These are phyloP conservation scores for Sanguinoderma infundibulare DNA, from an alignment of 1,284 basidiomycete genomes.

Conservation along the genomic window DNA sequence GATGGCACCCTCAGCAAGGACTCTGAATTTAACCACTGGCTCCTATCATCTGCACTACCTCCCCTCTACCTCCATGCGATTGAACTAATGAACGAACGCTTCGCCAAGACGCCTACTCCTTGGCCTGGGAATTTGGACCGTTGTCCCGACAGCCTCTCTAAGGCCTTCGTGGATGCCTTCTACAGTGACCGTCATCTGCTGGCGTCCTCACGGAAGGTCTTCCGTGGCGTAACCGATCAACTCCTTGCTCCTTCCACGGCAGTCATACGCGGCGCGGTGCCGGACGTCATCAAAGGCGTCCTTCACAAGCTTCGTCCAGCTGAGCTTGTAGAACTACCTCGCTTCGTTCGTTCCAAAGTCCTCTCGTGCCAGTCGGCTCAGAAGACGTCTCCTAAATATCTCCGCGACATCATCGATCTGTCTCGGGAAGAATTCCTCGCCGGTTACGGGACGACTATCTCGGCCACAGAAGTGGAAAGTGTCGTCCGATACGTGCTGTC, in stretches of 20 bases:
- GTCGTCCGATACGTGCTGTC: background rate
- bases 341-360: background rate
- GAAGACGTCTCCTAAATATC: background rate
- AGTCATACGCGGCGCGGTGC: conserved; percentile 9
- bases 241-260: conserved; percentile 16
- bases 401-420: background rate
- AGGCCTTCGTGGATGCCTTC: conserved; percentile 30
- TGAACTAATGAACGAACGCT: conserved; percentile 30
- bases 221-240: conserved; percentile 21
- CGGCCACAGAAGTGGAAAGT: background rate
- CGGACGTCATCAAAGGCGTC: conserved; percentile 1
- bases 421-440: background rate
- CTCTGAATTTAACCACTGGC: conserved; percentile 46
- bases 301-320: background rate
- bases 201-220: conserved; percentile 3
- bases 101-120: conserved; percentile 19
- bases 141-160: conserved; percentile 22
- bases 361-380: background rate
- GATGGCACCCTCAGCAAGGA: conserved; percentile 31
- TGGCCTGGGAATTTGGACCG: conserved; percentile 1
- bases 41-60: conserved; percentile 41
- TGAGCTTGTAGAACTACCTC: conserved; percentile 9
- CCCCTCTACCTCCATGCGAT: conserved; percentile 42
- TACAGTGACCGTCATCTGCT: conserved; percentile 21
- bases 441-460: background rate